Evolutionary conservation across 805 yeast species (phyloP), one percentile per base, ranked within the genome.

Genomic region (Cyberlindnera mrakii): DNA sequence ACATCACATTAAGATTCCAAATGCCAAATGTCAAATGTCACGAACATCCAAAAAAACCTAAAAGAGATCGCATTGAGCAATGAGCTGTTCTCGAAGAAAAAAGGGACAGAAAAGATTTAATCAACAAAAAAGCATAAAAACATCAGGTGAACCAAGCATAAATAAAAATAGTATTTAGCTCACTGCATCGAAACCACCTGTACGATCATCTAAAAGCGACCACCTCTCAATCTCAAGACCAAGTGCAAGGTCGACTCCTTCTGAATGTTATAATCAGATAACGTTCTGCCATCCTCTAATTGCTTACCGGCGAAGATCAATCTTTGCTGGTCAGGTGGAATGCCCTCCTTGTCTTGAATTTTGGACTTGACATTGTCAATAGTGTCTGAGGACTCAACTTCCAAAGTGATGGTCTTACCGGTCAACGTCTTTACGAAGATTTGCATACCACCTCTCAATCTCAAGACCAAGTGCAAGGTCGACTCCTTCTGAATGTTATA

Each of bases 271-370:
- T 87, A 88, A 70, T 87, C 96, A 41, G 95, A 84, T 53, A 87
- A 74, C 41, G 96, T 87, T 75, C 96, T 83, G 57, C 96, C 96
- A 58, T 87, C 96, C 72, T 87, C 96, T 58, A 87, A 75, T 71
- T 87, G 96, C 75, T 87, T 87, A 77, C 96, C 96, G 58, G 96
- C 96, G 62, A 87, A 87, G 27, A 90, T 90, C 66, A 91, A 83
- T 77, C 98, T 86, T 78, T 90, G 97, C 74, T 90, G 97, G 75
- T 90, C 96, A 64, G 97, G 96, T 71, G 97, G 97, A 60, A 89
- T 90, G 68, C 96, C 96, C 72, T 89, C 96, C 80, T 89, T 89
- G 81, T 89, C 95, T 75, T 87, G 95, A 71, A 88, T 88, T 82
- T 88, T 88, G 70, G 90, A 75, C 73, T 86, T 88, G 64, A 89